Conservation (phyloP, 164 flowering plant genomes). For the Tetrastigma voinierianum region DNA sequence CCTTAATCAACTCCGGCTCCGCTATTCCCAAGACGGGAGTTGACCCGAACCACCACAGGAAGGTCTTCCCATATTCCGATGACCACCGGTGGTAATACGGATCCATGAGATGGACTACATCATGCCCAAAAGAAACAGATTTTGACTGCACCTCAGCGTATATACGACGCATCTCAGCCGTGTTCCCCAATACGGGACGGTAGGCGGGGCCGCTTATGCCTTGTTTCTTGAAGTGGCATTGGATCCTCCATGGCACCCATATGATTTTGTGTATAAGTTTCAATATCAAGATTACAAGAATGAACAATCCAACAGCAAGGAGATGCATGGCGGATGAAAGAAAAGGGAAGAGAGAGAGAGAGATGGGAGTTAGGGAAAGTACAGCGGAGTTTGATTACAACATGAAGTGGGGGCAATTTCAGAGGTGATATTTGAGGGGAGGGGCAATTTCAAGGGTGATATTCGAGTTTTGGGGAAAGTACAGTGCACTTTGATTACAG, state of each 20-base stretch:
- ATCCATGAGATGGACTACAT: slow-evolving; percentile 30
- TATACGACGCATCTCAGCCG: slow-evolving; percentile 31
- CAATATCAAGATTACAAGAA: too few relatives aligned
- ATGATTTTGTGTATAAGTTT: too few relatives aligned
- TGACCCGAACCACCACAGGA: slow-evolving; percentile 67
- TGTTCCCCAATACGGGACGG: slow-evolving; percentile 38
- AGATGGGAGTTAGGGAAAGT: too few relatives aligned
- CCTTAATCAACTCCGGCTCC: slow-evolving; percentile 63
- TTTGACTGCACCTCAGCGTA: slow-evolving; percentile 27
- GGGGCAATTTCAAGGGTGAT: too few relatives aligned
- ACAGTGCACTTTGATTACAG: too few relatives aligned
- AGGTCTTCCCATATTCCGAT: slow-evolving; percentile 49
- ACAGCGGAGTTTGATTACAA: too few relatives aligned
- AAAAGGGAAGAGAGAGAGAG: too few relatives aligned
- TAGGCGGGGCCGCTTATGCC: slow-evolving; percentile 26
- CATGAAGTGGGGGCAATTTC: too few relatives aligned
- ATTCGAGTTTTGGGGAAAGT: too few relatives aligned
- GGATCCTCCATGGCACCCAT: too few relatives aligned
- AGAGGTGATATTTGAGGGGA: too few relatives aligned
- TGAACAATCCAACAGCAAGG: too few relatives aligned
- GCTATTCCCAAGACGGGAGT: slow-evolving; percentile 49
- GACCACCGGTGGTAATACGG: slow-evolving; percentile 66
- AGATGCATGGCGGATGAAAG: slow-evolving; percentile 2
- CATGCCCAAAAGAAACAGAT: slow-evolving; percentile 26
- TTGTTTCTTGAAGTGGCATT: slow-evolving; percentile 11